phyloP scores from a whole-genome alignment of 805 yeast genomes.

The Wickerhamiella sorbophila region DNA sequence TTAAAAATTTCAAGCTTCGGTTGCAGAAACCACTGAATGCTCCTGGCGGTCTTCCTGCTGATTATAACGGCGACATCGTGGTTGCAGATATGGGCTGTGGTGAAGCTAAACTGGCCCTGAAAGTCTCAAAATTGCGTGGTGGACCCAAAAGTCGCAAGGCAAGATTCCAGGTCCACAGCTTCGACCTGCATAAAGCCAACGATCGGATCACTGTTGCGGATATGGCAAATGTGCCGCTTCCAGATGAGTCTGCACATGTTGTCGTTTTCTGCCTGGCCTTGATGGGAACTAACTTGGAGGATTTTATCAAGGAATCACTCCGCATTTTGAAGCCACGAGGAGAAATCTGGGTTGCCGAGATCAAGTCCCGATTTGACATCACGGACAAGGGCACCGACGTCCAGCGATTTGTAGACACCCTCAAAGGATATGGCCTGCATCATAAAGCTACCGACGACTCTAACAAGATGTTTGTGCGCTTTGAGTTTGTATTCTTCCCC shows the following conservation, averaged over 20 bases:
- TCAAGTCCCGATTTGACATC: conserved; percentile 63
- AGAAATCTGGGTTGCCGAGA: conserved; percentile 94
- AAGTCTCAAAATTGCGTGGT: conserved; percentile 34
- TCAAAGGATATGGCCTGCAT: conserved; percentile 67
- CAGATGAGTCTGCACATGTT: conserved; percentile 62
- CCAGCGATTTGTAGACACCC: conserved; percentile 55
- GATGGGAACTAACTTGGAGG: conserved; percentile 95
- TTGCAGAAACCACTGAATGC: conserved; percentile 60
- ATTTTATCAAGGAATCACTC: conserved; percentile 80
- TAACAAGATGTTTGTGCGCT: conserved; percentile 88
- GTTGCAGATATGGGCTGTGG: conserved; percentile 99
- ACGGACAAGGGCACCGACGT: conserved; percentile 35
- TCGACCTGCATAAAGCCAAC: conserved; percentile 82
- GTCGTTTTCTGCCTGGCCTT: conserved; percentile 90
- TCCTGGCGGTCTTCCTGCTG: conserved; percentile 83
- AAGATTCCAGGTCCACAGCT: conserved; percentile 58
- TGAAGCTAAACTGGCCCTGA: conserved; percentile 75
- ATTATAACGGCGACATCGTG: conserved; percentile 40
- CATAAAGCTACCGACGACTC: conserved; percentile 75
- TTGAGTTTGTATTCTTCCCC: conserved; percentile 71
- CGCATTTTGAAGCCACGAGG: conserved; percentile 82
- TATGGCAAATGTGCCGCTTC: conserved; percentile 75
- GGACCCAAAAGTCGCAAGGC: conserved; percentile 25
- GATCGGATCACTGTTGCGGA: conserved; percentile 93
- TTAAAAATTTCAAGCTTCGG: conserved; percentile 43